Percentiles rank a stretch among this genome's conserved stretches.
Conservation (phyloP, 768 basidiomycete genomes). For the Tephrocybe sp. region DNA sequence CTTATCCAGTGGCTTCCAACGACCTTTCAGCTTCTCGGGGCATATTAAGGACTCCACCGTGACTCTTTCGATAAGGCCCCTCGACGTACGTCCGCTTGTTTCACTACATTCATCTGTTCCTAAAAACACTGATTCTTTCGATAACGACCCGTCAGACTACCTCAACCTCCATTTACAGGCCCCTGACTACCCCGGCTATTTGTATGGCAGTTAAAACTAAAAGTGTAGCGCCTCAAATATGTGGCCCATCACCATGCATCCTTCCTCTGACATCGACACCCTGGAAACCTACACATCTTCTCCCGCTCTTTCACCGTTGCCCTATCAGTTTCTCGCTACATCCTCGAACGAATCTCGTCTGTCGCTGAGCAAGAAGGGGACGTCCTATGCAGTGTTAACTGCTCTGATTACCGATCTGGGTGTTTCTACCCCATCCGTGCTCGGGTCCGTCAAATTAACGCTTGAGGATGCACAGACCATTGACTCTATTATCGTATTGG, state of each 20-base stretch:
- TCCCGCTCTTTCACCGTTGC: slow-evolving; percentile 13
- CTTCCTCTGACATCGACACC: slow-evolving; percentile 3
- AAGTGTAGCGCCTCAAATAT: neutral
- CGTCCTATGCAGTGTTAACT: slow-evolving; percentile 47
- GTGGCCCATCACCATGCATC: slow-evolving; percentile 15
- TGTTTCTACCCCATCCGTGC: slow-evolving; percentile 23
- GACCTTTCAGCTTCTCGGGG: slow-evolving; percentile 1
- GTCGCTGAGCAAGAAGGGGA: slow-evolving; percentile 24
- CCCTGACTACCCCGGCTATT: neutral
- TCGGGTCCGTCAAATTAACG: slow-evolving; percentile 34
- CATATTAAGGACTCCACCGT: slow-evolving; percentile 5
- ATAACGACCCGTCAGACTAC: slow-evolving; percentile 1
- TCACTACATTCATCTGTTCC: neutral
- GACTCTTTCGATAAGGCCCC: slow-evolving; percentile 4
- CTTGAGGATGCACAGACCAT: slow-evolving; percentile 42
- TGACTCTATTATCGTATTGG: slow-evolving; percentile 48
- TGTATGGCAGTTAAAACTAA: slow-evolving; percentile 2
- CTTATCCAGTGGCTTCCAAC: slow-evolving; percentile 6
- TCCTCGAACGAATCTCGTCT: neutral
- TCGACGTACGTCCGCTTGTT: slow-evolving; percentile 5
- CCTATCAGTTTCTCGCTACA: neutral
- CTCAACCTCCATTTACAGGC: slow-evolving; percentile 5
- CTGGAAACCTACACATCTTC: slow-evolving; percentile 21
- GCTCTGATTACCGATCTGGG: slow-evolving; percentile 42
- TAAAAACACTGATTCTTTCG: slow-evolving; percentile 2